Base-by-base conservation (phyloP, 2,329 filamentous ascomycete genomes). In the Periconia macrospinosa region DNA sequence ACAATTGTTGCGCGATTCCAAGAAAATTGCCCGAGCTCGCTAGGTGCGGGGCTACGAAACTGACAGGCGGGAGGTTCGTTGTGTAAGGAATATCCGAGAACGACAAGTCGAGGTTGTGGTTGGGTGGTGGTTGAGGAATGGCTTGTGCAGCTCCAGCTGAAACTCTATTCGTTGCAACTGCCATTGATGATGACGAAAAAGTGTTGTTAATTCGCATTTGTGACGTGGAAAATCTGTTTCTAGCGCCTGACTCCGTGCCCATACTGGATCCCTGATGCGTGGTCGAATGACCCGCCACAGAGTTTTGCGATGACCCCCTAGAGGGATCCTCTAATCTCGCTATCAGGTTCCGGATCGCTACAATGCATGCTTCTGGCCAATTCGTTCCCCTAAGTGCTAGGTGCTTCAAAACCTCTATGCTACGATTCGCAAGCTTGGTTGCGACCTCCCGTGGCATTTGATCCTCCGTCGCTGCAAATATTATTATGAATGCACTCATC, bases 331-430 rank as follows among this genome's bases (percentile, higher is more conserved):
- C 55, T 17, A 67, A 44, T 10, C 62, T 58, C 30, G 50, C 41
- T 5, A 37, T 42, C 11, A 67, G 55, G 18, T 67, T 67, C 33
- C 58, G 55, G 14, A 65, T 60, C 42, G 61, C 63, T 5, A 65
- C 53, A 17, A 59, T 62, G 43, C 63, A 67, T 10, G 62, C 60
- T 41, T 67, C 63, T 11, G 63, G 63, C 63, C 63, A 67, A 41
- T 30, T 65, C 9, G 63, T 65, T n/a, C 62, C 61, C 48, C 64
- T 55, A n/a, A 62, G 44, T 1, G 62, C 57, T 35, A 67, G 51
- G 33, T 66, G 61, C 30, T 60, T 52, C 3, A 67, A 47, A 8
- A 67, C 56, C 18, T 60, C 54, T 19, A 65, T 50, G 41, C 63
- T 65, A 27, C 57, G 44, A 30, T 62, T 54, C 7, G 56, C 47